A percentile compares a stretch with the other conserved stretches of the same genome.
Conservation (phyloP, 2,329 filamentous ascomycete genomes). For the Botrytis cinerea region DNA sequence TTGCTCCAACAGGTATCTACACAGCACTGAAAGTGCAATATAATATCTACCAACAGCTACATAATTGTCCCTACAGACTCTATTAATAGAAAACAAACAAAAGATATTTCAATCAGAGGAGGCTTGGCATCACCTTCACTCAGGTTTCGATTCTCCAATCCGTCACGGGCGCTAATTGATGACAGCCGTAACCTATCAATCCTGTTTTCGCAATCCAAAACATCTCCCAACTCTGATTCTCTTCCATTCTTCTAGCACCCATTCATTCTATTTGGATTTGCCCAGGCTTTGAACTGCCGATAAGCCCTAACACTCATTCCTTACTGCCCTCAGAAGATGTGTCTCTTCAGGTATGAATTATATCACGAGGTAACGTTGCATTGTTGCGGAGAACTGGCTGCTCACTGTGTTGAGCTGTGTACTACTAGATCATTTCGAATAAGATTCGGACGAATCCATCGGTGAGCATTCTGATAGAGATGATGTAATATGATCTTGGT, state of each 20-base stretch:
- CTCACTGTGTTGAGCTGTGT: neutral
- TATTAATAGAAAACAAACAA: conserved; percentile 6
- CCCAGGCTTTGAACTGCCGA: neutral
- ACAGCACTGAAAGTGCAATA: neutral
- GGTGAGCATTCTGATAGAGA: neutral
- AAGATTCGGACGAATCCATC: conserved; percentile 3
- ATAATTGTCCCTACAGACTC: neutral
- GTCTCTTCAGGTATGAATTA: neutral
- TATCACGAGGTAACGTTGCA: conserved; percentile 25
- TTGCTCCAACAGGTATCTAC: neutral
- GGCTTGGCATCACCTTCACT: neutral
- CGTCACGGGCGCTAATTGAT: conserved; percentile 21
- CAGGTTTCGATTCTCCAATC: neutral
- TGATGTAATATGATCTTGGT: neutral
- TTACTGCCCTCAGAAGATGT: no score
- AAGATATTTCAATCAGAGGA: neutral
- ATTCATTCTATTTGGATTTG: neutral
- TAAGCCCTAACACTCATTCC: neutral
- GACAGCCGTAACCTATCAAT: conserved; percentile 19
- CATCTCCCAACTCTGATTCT: neutral
- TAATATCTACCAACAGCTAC: neutral
- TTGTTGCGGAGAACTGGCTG: neutral
- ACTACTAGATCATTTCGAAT: neutral
- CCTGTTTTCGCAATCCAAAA: neutral
- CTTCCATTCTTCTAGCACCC: conserved; percentile 17